Percentiles rank a stretch among this genome's conserved stretches.
These are phyloP conservation scores for Botrytis galanthina DNA, from an alignment of 2,329 filamentous ascomycete species.

Conservation along the genomic window DNA sequence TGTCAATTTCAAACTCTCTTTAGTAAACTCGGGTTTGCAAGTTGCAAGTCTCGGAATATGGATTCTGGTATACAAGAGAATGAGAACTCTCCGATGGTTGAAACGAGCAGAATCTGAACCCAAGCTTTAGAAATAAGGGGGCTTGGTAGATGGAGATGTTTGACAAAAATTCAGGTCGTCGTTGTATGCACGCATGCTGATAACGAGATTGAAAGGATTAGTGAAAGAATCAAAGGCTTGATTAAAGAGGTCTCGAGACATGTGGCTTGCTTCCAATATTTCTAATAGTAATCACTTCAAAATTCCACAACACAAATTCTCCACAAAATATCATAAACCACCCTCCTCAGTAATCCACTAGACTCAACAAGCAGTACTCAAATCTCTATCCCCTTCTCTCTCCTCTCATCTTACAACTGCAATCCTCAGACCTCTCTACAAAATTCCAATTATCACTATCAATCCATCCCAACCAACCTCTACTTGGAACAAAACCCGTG, in stretches of 20 bases:
- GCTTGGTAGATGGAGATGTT: too few species aligned
- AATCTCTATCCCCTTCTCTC: neutral
- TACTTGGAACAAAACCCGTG: neutral
- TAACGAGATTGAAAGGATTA: neutral
- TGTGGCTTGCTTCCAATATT: too few species aligned
- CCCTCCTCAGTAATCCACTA: too few species aligned
- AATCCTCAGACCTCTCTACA: neutral
- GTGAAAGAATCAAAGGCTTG: neutral
- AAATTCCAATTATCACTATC: too few species aligned
- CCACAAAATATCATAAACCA: too few species aligned
- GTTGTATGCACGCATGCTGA: neutral
- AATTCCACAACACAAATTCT: too few species aligned
- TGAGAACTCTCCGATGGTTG: constrained; percentile 1
- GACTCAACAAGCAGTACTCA: too few species aligned
- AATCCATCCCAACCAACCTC: neutral
- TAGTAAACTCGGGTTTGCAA: neutral
- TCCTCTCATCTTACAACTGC: neutral
- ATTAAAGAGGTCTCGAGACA: too few species aligned
- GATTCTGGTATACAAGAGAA: constrained; percentile 3
- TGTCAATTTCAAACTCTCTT: neutral
- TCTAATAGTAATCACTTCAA: too few species aligned
- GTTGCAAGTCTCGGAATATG: constrained; percentile 14
- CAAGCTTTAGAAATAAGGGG: too few species aligned
- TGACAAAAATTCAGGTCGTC: neutral
- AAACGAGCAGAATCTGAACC: neutral